Base-by-base conservation (phyloP, 768 basidiomycete species). In the Termitomyces sp. region DNA sequence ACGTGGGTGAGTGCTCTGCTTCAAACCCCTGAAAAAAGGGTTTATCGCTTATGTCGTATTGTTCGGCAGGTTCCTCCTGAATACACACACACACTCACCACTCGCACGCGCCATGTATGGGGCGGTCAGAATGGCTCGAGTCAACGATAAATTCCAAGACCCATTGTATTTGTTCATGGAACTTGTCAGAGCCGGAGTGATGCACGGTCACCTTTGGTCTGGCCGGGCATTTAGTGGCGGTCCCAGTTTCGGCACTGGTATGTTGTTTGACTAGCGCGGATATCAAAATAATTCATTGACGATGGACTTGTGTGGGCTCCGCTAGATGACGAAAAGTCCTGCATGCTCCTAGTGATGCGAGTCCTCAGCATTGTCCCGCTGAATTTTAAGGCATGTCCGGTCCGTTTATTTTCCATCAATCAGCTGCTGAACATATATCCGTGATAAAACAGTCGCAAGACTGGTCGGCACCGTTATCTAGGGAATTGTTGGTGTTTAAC, bases 141-240 rank as follows among this genome's bases (percentile, higher is more conserved):
- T 98, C 63, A 97, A 95, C 68, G 97, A 99, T 78, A 97, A 97
- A 73, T 98, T 98, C 79, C 97, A 99, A 69, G 97, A 98, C 70
- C 83, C 97, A 2, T 75, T 98, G 1, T 98, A 94, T 69, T 73
- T 98, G 66, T 94, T 97, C 71, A 78, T 98, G 68, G 97, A 99
- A 72, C 82, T 99, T 22, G 88, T 96, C 59, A 81, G 95, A 63
- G 94, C 94, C n/a, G 94, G 94, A 2, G 95, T 97, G 22, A 89
- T 98, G 83, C 95, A 98, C 64, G 94, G 94, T 0, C 88, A 94
- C 65, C 73, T 91, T 51, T 98, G 91, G 91, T 89, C 89, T 50
- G 84, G 83, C 36, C 81, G 88, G 42, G 88, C 89, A 0, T 94
- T 94, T 66, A 94, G 92, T 64, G 95, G 95, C 9, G 95, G 95